Conservation (phyloP, 202 grass and related monocot species). For the Thinopyrum obtusiflorum region DNA sequence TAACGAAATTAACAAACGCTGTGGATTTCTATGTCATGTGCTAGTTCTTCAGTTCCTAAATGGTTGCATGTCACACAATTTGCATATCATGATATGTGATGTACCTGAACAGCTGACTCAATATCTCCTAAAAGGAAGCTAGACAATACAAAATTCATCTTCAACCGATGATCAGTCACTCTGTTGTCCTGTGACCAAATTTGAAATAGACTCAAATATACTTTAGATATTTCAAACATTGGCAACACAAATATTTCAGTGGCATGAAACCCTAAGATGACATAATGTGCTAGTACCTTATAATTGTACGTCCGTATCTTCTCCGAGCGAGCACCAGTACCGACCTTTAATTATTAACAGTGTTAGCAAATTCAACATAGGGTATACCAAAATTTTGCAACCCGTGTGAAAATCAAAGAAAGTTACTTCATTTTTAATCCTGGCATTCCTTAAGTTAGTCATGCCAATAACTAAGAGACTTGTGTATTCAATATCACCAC, state of each 20-base stretch:
- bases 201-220: conserved; percentile 16
- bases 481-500: conserved; percentile 21
- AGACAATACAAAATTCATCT: conserved; percentile 89
- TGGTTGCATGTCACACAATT: neutral
- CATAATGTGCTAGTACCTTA: conserved; percentile 54
- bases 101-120: conserved; percentile 77
- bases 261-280: neutral
- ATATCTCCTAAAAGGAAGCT: conserved; percentile 84
- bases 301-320: conserved; percentile 98
- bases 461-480: neutral
- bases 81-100: conserved; percentile 1
- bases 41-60: neutral
- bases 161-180: conserved; percentile 84
- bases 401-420: neutral
- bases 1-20: neutral
- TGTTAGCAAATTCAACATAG: neutral
- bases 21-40: neutral
- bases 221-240: conserved; percentile 4
- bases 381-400: neutral
- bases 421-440: neutral
- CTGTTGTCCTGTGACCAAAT: conserved; percentile 69
- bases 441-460: neutral
- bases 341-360: conserved; percentile 61
- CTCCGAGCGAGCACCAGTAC: conserved; percentile 82
- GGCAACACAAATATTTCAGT: neutral